These are phyloP conservation scores for Nannochloris sp. DNA, from an alignment of 139 green algal species.

Conservation along the genomic window DNA sequence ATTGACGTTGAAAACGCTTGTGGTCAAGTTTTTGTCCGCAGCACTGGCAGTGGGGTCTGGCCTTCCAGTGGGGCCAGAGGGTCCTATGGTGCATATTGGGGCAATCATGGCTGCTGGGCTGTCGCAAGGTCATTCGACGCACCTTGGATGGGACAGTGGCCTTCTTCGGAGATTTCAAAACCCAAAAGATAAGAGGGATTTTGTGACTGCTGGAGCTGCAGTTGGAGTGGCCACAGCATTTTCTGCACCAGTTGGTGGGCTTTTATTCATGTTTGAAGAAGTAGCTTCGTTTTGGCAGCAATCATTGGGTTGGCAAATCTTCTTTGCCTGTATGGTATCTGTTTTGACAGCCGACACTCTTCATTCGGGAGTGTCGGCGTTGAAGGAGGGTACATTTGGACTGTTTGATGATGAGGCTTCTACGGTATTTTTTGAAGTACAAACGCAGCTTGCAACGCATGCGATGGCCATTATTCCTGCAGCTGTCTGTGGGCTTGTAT, in stretches of 20 bases:
- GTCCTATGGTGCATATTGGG: conserved; percentile 83
- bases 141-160: conserved; percentile 50
- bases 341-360: conserved; percentile 59
- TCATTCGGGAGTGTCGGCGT: conserved; percentile 39
- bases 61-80: conserved; percentile 78
- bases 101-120: conserved; percentile 49
- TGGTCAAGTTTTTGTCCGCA: conserved; percentile 71
- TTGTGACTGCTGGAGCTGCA: conserved; percentile 75
- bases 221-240: conserved; percentile 78
- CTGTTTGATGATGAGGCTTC: conserved; percentile 49
- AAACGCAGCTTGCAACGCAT: conserved; percentile 51
- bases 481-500: conserved; percentile 53
- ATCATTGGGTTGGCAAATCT: conserved; percentile 72
- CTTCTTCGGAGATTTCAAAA: conserved; percentile 76
- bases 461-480: conserved; percentile 64
- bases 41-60: conserved; percentile 60
- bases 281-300: conserved; percentile 72
- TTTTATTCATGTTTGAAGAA: conserved; percentile 86
- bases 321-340: conserved; percentile 65
- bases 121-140: conserved; percentile 74
- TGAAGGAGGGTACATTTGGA: conserved; percentile 50
- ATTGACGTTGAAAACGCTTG: conserved; percentile 74
- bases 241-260: conserved; percentile 67
- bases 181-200: conserved; percentile 82
- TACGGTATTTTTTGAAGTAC: conserved; percentile 50